Conservation (phyloP, 2,329 filamentous ascomycete species). For the Dactylonectria macrodidyma region DNA sequence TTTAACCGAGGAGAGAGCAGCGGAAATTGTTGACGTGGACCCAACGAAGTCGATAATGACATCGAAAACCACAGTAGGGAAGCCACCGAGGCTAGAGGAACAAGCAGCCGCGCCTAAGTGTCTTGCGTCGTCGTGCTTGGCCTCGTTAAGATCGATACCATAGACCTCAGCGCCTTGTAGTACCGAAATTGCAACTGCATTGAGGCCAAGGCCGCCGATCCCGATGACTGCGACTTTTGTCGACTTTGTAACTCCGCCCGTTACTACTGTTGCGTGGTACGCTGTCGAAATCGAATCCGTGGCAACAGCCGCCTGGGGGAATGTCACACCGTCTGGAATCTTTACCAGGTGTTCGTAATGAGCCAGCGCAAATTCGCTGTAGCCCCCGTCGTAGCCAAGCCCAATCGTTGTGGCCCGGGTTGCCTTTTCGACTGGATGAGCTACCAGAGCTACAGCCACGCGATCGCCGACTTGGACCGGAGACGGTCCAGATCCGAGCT, state of each 20-base stretch:
- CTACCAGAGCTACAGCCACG: conserved; percentile 25
- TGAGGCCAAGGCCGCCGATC: conserved; percentile 30
- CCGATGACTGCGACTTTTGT: conserved; percentile 26
- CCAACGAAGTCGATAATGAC: conserved; percentile 22
- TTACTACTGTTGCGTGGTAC: conserved; percentile 27
- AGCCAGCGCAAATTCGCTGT: conserved; percentile 14
- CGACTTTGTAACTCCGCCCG: conserved; percentile 10
- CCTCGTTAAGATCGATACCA: conserved; percentile 27
- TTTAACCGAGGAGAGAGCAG: conserved; percentile 4
- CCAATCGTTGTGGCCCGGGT: conserved; percentile 13
- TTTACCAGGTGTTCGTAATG: conserved; percentile 21
- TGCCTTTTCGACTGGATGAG: conserved; percentile 26
- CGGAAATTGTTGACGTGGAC: neutral
- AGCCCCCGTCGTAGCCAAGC: conserved; percentile 21
- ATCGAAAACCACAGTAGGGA: conserved; percentile 13
- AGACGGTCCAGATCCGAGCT: conserved; percentile 24
- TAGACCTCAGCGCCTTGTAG: conserved; percentile 30
- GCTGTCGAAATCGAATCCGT: conserved; percentile 33
- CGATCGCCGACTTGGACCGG: conserved; percentile 24
- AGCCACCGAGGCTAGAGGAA: conserved; percentile 7
- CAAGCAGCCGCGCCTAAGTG: conserved; percentile 19
- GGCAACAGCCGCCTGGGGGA: conserved; percentile 27
- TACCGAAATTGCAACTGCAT: conserved; percentile 23
- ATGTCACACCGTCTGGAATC: conserved; percentile 28
- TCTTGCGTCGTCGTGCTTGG: conserved; percentile 22